Conservation (phyloP, 305 asterid species). For the Fraxinus latifolia region DNA sequence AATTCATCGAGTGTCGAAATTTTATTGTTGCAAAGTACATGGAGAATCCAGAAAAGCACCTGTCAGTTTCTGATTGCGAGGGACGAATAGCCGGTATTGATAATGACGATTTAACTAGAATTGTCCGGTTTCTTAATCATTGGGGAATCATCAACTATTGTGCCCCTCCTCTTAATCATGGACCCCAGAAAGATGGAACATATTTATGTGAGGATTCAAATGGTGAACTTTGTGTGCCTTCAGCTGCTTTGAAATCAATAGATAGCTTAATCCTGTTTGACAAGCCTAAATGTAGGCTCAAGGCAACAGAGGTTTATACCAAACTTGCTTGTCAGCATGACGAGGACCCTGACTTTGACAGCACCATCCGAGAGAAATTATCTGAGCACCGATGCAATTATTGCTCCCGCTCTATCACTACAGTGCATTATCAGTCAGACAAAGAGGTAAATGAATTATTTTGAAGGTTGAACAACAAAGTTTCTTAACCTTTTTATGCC, state of each 20-base stretch:
- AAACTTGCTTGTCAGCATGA: conserved; percentile 49
- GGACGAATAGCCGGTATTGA: conserved; percentile 59
- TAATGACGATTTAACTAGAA: conserved; percentile 68
- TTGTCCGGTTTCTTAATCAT: conserved; percentile 86
- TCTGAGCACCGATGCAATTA: conserved; percentile 65
- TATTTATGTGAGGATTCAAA: conserved; percentile 71
- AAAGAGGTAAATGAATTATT: conserved; percentile 63
- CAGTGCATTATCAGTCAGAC: conserved; percentile 75
- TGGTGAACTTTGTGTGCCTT: conserved; percentile 76
- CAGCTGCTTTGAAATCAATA: conserved; percentile 73
- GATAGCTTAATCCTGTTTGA: conserved; percentile 89
- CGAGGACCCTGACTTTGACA: conserved; percentile 61
- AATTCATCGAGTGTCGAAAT: conserved; percentile 84
- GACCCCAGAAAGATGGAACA: conserved; percentile 52
- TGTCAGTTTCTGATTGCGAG: conserved; percentile 65
- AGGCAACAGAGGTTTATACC: conserved; percentile 73
- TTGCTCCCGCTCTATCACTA: conserved; percentile 63
- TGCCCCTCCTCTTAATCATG: conserved; percentile 56
- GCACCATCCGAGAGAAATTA: conserved; percentile 64
- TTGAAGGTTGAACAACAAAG: not conserved
- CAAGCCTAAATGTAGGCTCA: conserved; percentile 74
- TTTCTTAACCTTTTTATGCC: not conserved
- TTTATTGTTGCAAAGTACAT: conserved; percentile 80
- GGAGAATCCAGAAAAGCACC: conserved; percentile 79
- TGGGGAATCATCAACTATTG: conserved; percentile 97